Evolutionary conservation across 441 rosid genomes (phyloP).

Genomic region (Cnidoscolus chayamansa): DNA sequence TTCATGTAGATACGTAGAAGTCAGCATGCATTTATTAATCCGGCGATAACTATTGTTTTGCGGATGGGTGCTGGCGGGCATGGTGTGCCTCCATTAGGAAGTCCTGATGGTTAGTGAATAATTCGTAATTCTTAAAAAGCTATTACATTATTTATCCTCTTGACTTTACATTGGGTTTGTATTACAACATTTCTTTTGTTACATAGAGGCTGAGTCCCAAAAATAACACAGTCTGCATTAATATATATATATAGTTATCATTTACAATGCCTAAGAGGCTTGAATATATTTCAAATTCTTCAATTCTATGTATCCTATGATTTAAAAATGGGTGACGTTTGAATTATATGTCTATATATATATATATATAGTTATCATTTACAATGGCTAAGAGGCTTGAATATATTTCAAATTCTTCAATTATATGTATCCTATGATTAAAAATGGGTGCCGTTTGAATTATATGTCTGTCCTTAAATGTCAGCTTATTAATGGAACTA

Average conservation of each 20-base stretch:
- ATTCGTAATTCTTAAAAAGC: slow-evolving; percentile 1
- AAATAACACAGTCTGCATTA: too few species aligned
- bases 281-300: neutral
- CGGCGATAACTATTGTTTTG: slow-evolving; percentile 88
- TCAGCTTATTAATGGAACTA: neutral
- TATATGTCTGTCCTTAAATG: neutral
- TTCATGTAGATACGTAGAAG: slow-evolving; percentile 77
- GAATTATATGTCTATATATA: neutral
- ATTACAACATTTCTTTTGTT: neutral
- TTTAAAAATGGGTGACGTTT: neutral
- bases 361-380: neutral
- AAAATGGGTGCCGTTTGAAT: neutral
- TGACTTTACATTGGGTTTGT: neutral
- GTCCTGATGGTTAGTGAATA: slow-evolving; percentile 81
- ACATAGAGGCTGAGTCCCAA: too few species aligned
- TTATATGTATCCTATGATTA: neutral
- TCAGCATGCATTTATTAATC: slow-evolving; percentile 97
- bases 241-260: neutral
- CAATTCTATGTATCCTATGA: neutral
- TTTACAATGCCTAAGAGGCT: neutral
- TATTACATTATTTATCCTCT: neutral
- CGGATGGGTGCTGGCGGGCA: slow-evolving; percentile 99
- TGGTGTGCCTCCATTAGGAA: slow-evolving; percentile 99
- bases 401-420: neutral
- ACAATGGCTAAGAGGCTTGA: neutral